Base-by-base conservation (phyloP, 805 yeast species). In the Yamadazyma takamatsuzukensis region DNA sequence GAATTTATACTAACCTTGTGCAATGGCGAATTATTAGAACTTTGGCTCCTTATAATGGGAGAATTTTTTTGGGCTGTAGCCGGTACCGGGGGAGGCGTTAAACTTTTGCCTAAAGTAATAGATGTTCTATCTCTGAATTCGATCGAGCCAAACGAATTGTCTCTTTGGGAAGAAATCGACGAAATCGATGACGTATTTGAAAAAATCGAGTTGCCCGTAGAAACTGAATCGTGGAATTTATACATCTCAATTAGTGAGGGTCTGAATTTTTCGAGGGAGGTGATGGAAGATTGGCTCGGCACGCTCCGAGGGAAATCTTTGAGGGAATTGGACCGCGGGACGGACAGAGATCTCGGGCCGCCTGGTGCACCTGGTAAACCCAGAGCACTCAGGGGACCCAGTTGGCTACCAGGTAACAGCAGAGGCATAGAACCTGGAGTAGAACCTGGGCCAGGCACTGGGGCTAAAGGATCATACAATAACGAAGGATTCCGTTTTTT, bases 401-500 rank as follows among this genome's bases (percentile, higher is more conserved):
- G 5, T 16, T 13, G 22, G 22, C n/a, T n/a, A n/a, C n/a, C n/a
- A n/a, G n/a, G n/a, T n/a, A n/a, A n/a, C n/a, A n/a, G n/a, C n/a
- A n/a, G n/a, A n/a, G 36, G 27, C 8, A 15, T 28, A 25, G 41
- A 30, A 18, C 25, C 26, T 7, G 30, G 13, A 11, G 15, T 14
- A 7, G 39, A 14, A 8, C 14, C 18, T 25, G 47, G 42, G 14
- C 29, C 34, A 10, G 70, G 68, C 3, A 48, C 61, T 1, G 73
- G 68, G 2, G 74, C 72, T 34, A 72, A 56, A 1, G 79, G 79
- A 41, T 73, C 79, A 33, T 60, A 54, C 21, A 69, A 58, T 23
- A 72, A 53, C 8, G 76, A 71, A 4, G 76, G 76, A 34, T 64
- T 59, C 40, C 78, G 49, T 14, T 17, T 29, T 10, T 29, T 29